A percentile compares a stretch with the other conserved stretches of the same genome.
These are phyloP conservation scores for Cucumis cinereus DNA, from an alignment of 306 rosid species.

Conservation along the genomic window DNA sequence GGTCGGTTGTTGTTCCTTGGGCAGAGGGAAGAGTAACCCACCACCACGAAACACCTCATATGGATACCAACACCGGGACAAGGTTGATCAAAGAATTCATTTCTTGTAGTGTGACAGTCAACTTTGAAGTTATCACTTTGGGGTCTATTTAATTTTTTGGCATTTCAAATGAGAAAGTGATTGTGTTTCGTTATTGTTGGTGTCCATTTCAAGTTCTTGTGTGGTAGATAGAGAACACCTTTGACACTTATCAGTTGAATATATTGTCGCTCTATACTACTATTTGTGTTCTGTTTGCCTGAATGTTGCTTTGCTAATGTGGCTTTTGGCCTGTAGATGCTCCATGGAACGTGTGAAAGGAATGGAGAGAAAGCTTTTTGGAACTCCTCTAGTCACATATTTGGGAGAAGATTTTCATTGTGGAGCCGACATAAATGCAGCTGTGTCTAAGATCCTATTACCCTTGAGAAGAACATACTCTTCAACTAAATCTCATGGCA, in stretches of 20 bases:
- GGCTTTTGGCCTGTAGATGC: slow-evolving; percentile 24
- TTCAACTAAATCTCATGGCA: slow-evolving; percentile 35
- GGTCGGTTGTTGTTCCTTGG: not conserved
- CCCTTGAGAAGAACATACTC: slow-evolving; percentile 55
- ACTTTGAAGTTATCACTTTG: not conserved
- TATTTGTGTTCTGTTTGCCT: not conserved
- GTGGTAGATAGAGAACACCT: not conserved
- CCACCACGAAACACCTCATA: not conserved
- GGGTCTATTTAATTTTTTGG: not conserved
- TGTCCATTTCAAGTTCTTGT: not conserved
- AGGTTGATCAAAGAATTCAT: not conserved
- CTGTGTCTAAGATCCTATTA: slow-evolving; percentile 44
- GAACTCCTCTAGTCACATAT: slow-evolving; percentile 75
- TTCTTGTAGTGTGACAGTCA: not conserved
- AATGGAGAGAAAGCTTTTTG: slow-evolving; percentile 61
- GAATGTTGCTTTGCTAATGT: slow-evolving; percentile 8
- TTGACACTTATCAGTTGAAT: not conserved
- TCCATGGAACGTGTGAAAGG: slow-evolving; percentile 41
- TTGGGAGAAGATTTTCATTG: slow-evolving; percentile 39
- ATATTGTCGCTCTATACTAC: not conserved
- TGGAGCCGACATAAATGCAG: slow-evolving; percentile 47
- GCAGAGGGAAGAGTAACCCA: not conserved
- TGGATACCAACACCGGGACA: not conserved
- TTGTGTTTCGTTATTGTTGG: not conserved
- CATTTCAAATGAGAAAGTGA: not conserved